Base-by-base conservation (phyloP, 2,329 filamentous ascomycete species). In the Epichloe gansuensis region DNA sequence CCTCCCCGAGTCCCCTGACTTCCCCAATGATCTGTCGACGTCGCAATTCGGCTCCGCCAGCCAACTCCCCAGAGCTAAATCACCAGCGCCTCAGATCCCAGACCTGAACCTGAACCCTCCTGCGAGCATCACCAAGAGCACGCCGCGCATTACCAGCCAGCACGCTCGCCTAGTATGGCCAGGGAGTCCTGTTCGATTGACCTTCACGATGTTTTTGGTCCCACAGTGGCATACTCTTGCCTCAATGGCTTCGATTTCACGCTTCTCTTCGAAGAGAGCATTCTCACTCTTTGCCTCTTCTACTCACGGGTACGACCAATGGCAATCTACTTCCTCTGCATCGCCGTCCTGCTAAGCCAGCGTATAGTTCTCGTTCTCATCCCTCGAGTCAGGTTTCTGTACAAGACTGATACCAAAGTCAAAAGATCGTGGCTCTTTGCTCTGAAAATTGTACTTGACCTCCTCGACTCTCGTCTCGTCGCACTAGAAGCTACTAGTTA, bases 171-270 rank as follows among this genome's bases (percentile, higher is more conserved):
- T 47, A 55, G 38, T 25, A 52, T 46, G 34, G 17, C 41, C 44
- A 15, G 12, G 5, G 15, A 13, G 38, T 48, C 51, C 21, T 58
- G 54, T 41, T 54, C 55, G 31, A 54, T 56, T 13, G 49, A 50
- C 13, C 51, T 55, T 25, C 44, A 56, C 38, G 46, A 58, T 21
- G 38, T 28, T 13, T 60, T 59, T 46, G 59, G 59, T 12, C 59
- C 59, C 4, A 46, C 47, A 3, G 56, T 60, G 38, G 54, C 49
- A 37, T 31, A 17, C 11, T 46, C 47, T 37, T 64, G 61, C 48
- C 56, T 58, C n/a, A 55, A 49, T n/a, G 61, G 61, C 44, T 63
- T 61, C 54, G 62, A 64, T 54, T 63, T 64, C 46, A 63, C 62
- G 6, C 55, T 64, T 9, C 53, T 64, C 3, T 64, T 63, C 50